phyloP scores from a whole-genome alignment of 805 yeast genomes.

The Kodamaea kaohsiungensis region DNA sequence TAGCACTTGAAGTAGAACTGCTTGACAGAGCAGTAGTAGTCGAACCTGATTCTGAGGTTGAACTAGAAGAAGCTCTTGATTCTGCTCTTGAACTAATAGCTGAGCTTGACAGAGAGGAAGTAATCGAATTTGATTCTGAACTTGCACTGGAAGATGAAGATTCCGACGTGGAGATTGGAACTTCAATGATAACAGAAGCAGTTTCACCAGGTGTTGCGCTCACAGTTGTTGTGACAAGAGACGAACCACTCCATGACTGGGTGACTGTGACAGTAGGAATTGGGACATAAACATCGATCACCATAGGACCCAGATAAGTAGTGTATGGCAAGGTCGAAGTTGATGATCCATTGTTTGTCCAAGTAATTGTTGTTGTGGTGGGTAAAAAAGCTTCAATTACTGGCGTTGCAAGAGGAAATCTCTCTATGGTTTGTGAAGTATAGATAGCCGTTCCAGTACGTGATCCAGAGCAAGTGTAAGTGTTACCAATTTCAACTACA shows the following conservation, averaged over 20 bases:
- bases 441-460: no score
- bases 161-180: background rate
- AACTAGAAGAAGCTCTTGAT: no score
- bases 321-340: background rate
- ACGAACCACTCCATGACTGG: conserved; percentile 10
- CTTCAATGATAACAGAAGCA: conserved; percentile 15
- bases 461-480: background rate
- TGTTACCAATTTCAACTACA: background rate
- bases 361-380: background rate
- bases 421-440: background rate
- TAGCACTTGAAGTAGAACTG: background rate
- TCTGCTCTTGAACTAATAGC: background rate
- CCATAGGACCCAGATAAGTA: background rate
- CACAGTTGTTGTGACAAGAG: conserved; percentile 5
- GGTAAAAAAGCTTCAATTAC: background rate
- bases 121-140: background rate
- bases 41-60: background rate
- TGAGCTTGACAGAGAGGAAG: no score
- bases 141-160: no score
- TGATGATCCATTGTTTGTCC: background rate
- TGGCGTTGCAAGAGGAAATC: background rate
- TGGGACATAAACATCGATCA: conserved; percentile 13
- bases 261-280: conserved; percentile 10
- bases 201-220: conserved; percentile 15
- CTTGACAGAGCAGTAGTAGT: no score